Conservation (phyloP, 106 monocot genomes). For the Cymbidium sinense region DNA sequence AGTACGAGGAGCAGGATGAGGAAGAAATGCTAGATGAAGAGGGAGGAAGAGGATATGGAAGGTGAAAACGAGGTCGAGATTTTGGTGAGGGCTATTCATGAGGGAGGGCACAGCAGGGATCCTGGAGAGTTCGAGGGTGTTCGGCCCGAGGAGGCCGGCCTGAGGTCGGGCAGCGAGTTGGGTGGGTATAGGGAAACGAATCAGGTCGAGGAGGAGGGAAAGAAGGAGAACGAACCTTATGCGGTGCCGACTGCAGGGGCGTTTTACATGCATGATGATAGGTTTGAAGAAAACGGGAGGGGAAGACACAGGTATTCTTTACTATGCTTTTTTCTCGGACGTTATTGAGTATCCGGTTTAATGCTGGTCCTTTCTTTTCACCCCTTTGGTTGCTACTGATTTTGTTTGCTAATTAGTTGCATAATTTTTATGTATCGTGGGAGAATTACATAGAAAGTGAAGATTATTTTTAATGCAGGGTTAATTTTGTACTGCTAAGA, state of each 20-base stretch:
- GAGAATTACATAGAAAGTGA: neutral
- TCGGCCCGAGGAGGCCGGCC: constrained; percentile 1
- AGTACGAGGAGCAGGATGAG: constrained; percentile 27
- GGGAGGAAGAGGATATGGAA: constrained; percentile 22
- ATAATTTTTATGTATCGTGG: neutral
- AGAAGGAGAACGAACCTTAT: constrained; percentile 76
- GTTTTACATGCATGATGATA: constrained; percentile 96
- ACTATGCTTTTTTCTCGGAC: neutral
- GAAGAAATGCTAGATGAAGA: constrained; percentile 22
- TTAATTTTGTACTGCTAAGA: neutral
- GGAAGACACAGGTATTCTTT: constrained; percentile 38
- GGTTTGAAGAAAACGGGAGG: constrained; percentile 56
- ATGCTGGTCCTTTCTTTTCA: neutral
- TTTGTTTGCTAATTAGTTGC: neutral
- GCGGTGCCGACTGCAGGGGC: constrained; percentile 73
- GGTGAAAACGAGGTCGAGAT: constrained; percentile 7
- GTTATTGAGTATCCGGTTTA: neutral
- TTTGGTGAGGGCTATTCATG: neutral
- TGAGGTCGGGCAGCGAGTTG: constrained; percentile 3
- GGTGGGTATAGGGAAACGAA: constrained; percentile 1
- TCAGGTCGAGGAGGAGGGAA: constrained; percentile 28
- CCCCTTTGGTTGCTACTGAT: neutral
- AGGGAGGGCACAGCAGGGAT: neutral
- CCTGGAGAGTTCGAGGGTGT: neutral
- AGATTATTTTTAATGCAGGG: neutral